These are phyloP conservation scores for Xylariaceae sp. DNA, from an alignment of 2,329 filamentous ascomycete species.

Conservation along the genomic window DNA sequence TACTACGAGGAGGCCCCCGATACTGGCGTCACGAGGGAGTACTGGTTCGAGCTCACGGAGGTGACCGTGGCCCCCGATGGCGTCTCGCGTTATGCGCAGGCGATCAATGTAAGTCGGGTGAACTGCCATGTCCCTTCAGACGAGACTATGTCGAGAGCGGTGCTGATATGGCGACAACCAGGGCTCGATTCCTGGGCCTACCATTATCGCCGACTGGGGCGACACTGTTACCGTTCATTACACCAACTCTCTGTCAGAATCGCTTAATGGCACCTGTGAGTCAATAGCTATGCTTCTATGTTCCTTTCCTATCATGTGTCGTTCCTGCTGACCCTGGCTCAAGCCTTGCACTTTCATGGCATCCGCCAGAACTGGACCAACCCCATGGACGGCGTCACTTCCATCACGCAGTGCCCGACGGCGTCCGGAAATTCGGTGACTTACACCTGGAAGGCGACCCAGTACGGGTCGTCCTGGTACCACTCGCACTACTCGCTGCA, in stretches of 20 bases:
- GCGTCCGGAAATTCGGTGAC: conserved; percentile 43
- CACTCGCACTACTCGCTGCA: conserved; percentile 50
- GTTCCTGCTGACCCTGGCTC: background rate
- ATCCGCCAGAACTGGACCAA: conserved; percentile 48
- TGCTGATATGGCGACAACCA: too few relatives aligned
- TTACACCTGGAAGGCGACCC: conserved; percentile 49
- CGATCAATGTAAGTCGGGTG: conserved; percentile 31
- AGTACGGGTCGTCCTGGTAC: conserved; percentile 52
- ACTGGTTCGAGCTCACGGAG: conserved; percentile 26
- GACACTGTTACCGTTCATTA: conserved; percentile 44
- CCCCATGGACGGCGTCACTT: conserved; percentile 48
- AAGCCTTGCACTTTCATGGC: conserved; percentile 53
- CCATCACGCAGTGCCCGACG: conserved; percentile 42
- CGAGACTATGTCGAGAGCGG: too few relatives aligned
- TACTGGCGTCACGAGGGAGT: conserved; percentile 20
- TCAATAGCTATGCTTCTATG: background rate
- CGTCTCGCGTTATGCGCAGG: conserved; percentile 23
- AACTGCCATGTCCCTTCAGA: background rate
- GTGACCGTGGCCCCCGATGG: conserved; percentile 32
- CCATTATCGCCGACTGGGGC: conserved; percentile 41
- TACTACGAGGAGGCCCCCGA: conserved; percentile 7
- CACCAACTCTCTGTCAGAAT: conserved; percentile 38
- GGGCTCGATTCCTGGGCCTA: conserved; percentile 20
- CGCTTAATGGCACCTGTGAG: conserved; percentile 47
- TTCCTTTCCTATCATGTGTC: background rate